Evolutionary conservation across 352 stramenopile species (phyloP), one percentile per base, ranked within the genome.

Genomic region (Globisporangium barbulae): DNA sequence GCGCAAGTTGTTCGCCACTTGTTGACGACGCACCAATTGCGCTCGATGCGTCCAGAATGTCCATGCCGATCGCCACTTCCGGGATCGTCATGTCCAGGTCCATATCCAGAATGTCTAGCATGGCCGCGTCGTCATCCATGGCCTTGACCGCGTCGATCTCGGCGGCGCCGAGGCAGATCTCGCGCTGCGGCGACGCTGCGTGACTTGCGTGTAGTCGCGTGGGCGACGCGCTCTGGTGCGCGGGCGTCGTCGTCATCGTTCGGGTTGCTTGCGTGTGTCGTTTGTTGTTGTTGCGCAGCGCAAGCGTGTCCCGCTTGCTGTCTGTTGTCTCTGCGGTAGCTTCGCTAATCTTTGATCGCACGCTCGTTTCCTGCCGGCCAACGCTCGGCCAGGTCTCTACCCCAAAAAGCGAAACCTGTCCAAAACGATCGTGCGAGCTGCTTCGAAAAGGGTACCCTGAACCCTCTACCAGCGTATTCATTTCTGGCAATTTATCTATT

Each of bases 111-210:
- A 67, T 45, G 33, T 67, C 61, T 15, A 67, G 53, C 61, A 67
- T 60, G 42, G 60, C 50, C 17, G 60, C 60, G 30, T 64, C 33
- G 39, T 65, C 50, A 57, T 59, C 31, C 39, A 52, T 52, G 49
- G 52, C 53, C 70, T 63, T 63, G 37, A 60, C 44, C 56, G 63
- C 57, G 67, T 70, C 58, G 44, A 61, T 72, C 57, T 50, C 71
- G 31, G 64, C 55, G 60, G 28, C 28, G n/a, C 48, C n/a, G 30
- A 56, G 50, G 7, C 50, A 28, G 50, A 56, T 56, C 17, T 56
- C 50, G 28, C 13, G 25, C 3, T 37, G 50, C 50, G 50, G 53
- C 54, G 33, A 30, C 33, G 21, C 9, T 41, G 10, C 33, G 8
- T 39, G 33, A 12, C 10, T 39, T 19, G 53, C 35, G 37, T 60